phyloP scores from a whole-genome alignment of 257 asterid species.

The Ajuga chamaepitys region DNA sequence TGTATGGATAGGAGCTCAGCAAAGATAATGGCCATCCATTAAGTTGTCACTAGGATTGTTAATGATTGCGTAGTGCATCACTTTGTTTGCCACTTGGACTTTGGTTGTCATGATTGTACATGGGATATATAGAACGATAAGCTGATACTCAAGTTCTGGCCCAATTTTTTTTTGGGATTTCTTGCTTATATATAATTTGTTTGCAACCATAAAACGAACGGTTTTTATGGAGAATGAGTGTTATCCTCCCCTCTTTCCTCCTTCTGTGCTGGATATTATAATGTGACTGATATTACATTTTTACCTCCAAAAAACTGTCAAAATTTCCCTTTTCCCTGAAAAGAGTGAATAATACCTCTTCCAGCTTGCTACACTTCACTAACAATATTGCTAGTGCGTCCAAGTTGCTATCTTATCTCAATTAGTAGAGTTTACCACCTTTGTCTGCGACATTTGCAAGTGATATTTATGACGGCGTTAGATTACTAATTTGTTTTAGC shows the following conservation, averaged over 20 bases:
- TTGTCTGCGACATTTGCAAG: not conserved
- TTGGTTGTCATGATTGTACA: not conserved
- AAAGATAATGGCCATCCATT: not conserved
- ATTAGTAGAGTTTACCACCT: not conserved
- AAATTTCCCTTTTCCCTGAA: not conserved
- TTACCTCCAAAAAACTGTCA: not conserved
- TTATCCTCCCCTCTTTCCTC: not conserved
- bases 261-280: not conserved
- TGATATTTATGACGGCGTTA: slow-evolving; percentile 4
- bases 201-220: not conserved
- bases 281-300: not conserved
- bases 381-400: not conserved
- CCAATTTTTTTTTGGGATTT: not conserved
- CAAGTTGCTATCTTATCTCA: too few relatives aligned
- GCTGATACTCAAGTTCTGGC: not conserved
- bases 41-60: not conserved
- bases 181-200: not conserved
- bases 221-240: not conserved
- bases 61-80: not conserved
- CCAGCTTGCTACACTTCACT: not conserved
- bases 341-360: too few relatives aligned
- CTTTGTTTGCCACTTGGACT: not conserved
- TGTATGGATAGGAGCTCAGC: not conserved
- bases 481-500: too few relatives aligned
- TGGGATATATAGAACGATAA: not conserved